Evolutionary conservation across 2,329 filamentous ascomycete genomes (phyloP), one percentile per base, ranked within the genome.

Genomic region (Pseudomassariella vexata): DNA sequence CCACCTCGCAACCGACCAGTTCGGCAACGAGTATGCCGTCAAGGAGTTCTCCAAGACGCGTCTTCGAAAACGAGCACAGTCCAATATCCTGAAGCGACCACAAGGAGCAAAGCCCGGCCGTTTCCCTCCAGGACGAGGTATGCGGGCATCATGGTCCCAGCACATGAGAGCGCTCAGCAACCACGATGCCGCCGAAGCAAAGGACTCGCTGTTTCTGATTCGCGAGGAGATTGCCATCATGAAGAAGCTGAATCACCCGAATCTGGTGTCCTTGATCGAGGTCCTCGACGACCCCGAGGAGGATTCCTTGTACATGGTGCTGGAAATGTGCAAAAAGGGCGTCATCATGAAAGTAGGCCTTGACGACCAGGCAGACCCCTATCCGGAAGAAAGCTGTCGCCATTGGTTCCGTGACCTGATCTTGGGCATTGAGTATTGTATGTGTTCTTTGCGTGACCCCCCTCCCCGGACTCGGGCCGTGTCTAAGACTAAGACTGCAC

Each of bases 261-360:
- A 96, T 52, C 67, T 98, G n/a, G 90, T 96, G 10, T 80, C 84
- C 27, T 65, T 98, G 30, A 86, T 94, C 44, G 92, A 98, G 60
- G 92, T 98, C 3, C 67, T 98, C 31, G 92, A 96, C 55, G 92
- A 96, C 52, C 90, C 92, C 0, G 82, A 90, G 28, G 88, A 95
- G 53, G 92, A 98, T 57, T 95, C 89, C 3, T 64, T 98, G 9
- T 98, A 95, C 62, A 96, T 98, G 86, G 92, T 98, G 15, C 73
- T 98, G 57, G 92, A 98, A 57, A 94, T 95, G 86, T 98, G 92
- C 66, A 92, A 94, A 53, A 95, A 95, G 57, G 92, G 92, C 1
- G 90, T 95, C 15, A 77, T 95, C 31, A 96, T 96, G 89, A 90
- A 89, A 50, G 86, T 98, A 34, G 87, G 86, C 3, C 64, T 96